Conservation (phyloP, 2,329 filamentous ascomycete genomes). For the Grosmannia serpens region DNA sequence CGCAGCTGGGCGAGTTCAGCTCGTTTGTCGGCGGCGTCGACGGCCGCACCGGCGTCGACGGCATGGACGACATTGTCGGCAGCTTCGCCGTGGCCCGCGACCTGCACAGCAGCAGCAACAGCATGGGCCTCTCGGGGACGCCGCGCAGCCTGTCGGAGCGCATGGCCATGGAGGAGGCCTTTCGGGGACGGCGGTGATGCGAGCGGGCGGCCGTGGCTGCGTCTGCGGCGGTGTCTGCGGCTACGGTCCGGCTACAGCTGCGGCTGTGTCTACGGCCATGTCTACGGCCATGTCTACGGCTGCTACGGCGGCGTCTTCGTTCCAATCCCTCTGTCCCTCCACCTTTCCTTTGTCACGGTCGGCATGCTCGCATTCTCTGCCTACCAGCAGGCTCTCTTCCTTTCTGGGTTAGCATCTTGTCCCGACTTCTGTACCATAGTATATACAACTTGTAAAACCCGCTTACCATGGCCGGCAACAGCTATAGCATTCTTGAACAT, state of each 20-base stretch:
- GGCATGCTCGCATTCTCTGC: background rate
- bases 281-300: too few species aligned
- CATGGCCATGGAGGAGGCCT: slow-evolving; percentile 16
- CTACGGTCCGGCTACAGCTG: background rate
- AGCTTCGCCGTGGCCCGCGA: background rate
- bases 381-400: background rate
- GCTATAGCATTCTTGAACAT: background rate
- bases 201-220: too few species aligned
- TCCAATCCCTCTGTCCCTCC: too few species aligned
- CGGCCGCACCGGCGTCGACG: slow-evolving; percentile 18
- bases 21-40: slow-evolving; percentile 31
- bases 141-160: slow-evolving; percentile 23
- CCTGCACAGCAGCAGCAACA: background rate
- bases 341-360: background rate
- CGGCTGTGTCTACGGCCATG: too few species aligned
- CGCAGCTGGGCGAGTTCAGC: slow-evolving; percentile 23
- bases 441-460: background rate
- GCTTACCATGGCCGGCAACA: background rate
- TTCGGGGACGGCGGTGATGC: background rate
- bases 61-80: slow-evolving; percentile 4
- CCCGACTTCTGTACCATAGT: background rate
- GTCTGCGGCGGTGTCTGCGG: too few species aligned
- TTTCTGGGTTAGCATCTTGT: background rate
- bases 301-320: too few species aligned
- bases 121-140: slow-evolving; percentile 10